Evolutionary conservation across 179 eudicot genomes (phyloP).

Genomic region (Beta corolliflora): DNA sequence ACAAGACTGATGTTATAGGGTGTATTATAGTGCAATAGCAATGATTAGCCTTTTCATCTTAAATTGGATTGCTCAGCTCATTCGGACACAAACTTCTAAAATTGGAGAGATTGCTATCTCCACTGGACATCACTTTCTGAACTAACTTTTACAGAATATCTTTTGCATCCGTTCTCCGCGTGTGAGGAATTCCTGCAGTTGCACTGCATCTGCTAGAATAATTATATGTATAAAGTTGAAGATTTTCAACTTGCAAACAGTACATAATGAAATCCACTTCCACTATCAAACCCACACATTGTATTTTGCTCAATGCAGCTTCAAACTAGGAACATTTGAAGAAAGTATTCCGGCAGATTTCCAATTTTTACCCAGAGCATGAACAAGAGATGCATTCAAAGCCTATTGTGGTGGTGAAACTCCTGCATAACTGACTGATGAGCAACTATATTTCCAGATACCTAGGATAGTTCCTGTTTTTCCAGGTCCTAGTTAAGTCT

Average conservation of each 20-base stretch:
- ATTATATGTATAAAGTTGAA: background rate
- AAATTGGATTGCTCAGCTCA: background rate
- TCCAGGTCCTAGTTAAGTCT: no score
- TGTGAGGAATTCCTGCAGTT: background rate
- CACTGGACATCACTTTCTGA: background rate
- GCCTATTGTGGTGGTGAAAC: background rate
- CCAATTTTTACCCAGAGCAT: background rate
- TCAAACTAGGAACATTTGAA: background rate
- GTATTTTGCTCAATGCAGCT: background rate
- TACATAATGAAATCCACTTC: background rate
- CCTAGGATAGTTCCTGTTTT: background rate
- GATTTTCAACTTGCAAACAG: background rate
- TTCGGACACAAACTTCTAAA: background rate
- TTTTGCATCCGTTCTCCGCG: background rate
- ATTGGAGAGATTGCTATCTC: background rate
- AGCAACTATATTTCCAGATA: background rate
- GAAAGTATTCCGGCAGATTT: background rate
- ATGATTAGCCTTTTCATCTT: background rate
- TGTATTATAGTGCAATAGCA: background rate
- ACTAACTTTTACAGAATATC: background rate
- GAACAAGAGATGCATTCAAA: background rate
- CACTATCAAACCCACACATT: background rate
- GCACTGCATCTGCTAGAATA: background rate
- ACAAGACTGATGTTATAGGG: background rate
- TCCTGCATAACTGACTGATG: background rate